Evolutionary conservation across 495 filamentous ascomycete genomes (phyloP).

Genomic region (Neurospora terricola): DNA sequence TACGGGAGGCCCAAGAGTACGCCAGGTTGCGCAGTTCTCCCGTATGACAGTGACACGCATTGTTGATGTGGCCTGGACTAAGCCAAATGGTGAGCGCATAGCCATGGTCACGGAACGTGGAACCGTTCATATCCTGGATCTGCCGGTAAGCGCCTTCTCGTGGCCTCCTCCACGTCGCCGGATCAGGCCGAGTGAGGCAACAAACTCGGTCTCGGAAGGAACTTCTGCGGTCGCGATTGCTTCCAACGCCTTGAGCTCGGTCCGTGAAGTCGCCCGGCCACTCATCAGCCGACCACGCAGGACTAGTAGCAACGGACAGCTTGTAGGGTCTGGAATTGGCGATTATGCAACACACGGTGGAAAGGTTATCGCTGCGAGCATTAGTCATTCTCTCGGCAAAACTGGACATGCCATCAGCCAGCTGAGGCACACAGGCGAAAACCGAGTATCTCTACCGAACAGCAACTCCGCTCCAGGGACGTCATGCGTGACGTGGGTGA

Average conservation of each 20-base stretch:
- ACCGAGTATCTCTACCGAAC: slow-evolving; percentile 64
- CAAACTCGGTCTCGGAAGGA: slow-evolving; percentile 25
- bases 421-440: slow-evolving; percentile 74
- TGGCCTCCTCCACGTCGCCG: slow-evolving; percentile 78
- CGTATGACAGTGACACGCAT: slow-evolving; percentile 86
- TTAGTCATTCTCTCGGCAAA: slow-evolving; percentile 75
- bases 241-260: slow-evolving; percentile 55
- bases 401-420: slow-evolving; percentile 69
- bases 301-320: slow-evolving; percentile 32
- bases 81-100: slow-evolving; percentile 66
- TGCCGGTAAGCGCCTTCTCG: slow-evolving; percentile 71
- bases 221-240: slow-evolving; percentile 44
- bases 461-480: slow-evolving; percentile 32
- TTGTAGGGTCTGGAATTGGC: slow-evolving; percentile 49
- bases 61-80: slow-evolving; percentile 80
- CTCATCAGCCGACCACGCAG: slow-evolving; percentile 40
- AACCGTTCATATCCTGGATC: slow-evolving; percentile 85
- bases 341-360: slow-evolving; percentile 62
- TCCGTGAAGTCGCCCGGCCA: slow-evolving; percentile 45
- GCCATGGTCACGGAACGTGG: slow-evolving; percentile 85
- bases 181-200: slow-evolving; percentile 33
- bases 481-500: slow-evolving; percentile 49
- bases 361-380: slow-evolving; percentile 70
- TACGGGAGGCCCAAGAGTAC: slow-evolving; percentile 43
- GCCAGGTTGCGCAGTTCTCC: slow-evolving; percentile 75